These are phyloP conservation scores for Panellus pusillus DNA, from an alignment of 768 basidiomycete genomes.

Conservation along the genomic window DNA sequence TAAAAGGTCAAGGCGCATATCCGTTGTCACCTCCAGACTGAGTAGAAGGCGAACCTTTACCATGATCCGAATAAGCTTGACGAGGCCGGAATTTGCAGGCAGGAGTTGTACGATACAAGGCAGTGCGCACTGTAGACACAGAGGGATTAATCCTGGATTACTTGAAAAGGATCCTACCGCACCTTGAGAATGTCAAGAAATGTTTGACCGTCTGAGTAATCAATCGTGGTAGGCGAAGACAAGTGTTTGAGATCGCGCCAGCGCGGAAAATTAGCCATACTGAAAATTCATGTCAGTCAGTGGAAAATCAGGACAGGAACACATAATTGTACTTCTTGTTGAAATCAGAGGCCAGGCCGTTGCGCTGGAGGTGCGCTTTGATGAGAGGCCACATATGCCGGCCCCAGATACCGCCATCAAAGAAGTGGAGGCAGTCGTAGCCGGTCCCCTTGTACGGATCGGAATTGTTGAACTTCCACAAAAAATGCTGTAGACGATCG, in stretches of 20 bases:
- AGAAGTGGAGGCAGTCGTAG: conserved; percentile 11
- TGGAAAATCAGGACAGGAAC: too few relatives aligned
- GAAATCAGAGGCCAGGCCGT: conserved; percentile 5
- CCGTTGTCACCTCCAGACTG: conserved; percentile 2
- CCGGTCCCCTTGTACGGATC: neutral
- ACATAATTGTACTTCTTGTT: conserved; percentile 13
- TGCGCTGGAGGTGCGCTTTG: conserved; percentile 6
- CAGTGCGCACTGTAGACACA: neutral
- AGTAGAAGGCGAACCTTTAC: conserved; percentile 3
- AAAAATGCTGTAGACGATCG: too few relatives aligned
- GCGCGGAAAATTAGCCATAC: conserved; percentile 4
- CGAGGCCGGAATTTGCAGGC: conserved; percentile 3
- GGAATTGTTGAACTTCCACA: too few relatives aligned
- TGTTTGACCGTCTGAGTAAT: conserved; percentile 6
- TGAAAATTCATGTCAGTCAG: neutral
- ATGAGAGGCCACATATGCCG: conserved; percentile 5
- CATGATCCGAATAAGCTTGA: conserved; percentile 3
- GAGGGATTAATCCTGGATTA: too few relatives aligned
- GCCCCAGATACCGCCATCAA: conserved; percentile 15
- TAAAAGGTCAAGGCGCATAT: neutral
- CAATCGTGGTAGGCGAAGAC: conserved; percentile 4
- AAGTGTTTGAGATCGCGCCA: conserved; percentile 10
- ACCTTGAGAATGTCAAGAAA: conserved; percentile 12
- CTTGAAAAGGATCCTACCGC: too few relatives aligned
- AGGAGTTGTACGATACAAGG: conserved; percentile 10